phyloP scores from a whole-genome alignment of 176 grass and related monocot species.

The Oryza nivara region DNA sequence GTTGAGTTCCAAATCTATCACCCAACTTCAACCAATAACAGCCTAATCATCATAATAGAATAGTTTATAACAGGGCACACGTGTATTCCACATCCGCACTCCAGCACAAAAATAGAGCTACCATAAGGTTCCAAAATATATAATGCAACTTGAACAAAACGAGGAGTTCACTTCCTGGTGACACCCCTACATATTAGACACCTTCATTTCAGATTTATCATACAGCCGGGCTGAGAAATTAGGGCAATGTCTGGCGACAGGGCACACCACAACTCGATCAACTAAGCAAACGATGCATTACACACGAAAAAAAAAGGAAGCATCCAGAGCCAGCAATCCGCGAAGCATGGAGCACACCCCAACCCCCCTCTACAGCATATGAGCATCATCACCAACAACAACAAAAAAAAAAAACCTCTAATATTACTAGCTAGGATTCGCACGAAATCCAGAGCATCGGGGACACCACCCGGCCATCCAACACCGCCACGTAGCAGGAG shows the following conservation, averaged over 20 bases:
- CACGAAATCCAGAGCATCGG: not conserved
- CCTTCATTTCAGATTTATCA: not conserved
- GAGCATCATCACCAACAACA: not conserved
- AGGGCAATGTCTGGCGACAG: not conserved
- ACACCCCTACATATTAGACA: not conserved
- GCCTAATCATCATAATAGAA: not conserved
- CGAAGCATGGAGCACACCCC: not conserved
- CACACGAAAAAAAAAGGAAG: not conserved
- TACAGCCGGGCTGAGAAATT: not conserved
- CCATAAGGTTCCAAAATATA: not conserved
- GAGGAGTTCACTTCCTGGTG: slow-evolving; percentile 12
- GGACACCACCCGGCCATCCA: not conserved
- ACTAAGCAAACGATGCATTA: not conserved
- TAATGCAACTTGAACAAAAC: not conserved
- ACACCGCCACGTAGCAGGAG: not conserved
- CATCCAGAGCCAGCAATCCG: not conserved
- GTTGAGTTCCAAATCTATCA: not conserved
- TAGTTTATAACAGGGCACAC: not conserved
- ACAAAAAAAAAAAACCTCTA: not conserved
- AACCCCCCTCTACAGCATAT: not conserved
- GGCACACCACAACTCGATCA: too few relatives aligned
- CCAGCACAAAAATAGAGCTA: not conserved
- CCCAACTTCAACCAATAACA: not conserved
- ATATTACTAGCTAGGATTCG: not conserved
- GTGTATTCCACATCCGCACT: not conserved